phyloP scores from a whole-genome alignment of 2,329 filamentous ascomycete species.

The Ophiostoma sp. region DNA sequence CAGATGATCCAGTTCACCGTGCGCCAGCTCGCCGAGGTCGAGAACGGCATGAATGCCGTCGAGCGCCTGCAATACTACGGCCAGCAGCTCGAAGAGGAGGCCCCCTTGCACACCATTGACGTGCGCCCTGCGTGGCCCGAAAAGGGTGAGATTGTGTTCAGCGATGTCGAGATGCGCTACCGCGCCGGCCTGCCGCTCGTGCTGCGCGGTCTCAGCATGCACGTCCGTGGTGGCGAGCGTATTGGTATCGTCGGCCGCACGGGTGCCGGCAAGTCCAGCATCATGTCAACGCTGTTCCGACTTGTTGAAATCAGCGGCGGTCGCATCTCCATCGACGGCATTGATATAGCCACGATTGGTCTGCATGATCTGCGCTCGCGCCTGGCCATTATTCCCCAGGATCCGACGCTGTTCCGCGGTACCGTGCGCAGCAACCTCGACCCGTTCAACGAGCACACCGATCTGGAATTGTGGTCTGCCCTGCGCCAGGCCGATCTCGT shows the following conservation, averaged over 20 bases:
- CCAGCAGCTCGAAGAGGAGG: slow-evolving; percentile 79
- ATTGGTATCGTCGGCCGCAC: slow-evolving; percentile 78
- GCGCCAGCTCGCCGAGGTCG: slow-evolving; percentile 86
- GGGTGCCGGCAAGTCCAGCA: slow-evolving; percentile 75
- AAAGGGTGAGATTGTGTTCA: slow-evolving; percentile 72
- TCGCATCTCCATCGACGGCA: slow-evolving; percentile 58
- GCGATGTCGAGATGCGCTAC: slow-evolving; percentile 74
- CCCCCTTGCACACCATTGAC: slow-evolving; percentile 69
- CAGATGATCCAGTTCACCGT: slow-evolving; percentile 96
- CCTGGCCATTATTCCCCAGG: slow-evolving; percentile 77
- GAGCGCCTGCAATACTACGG: slow-evolving; percentile 90
- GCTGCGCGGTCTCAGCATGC: slow-evolving; percentile 63
- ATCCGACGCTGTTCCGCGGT: slow-evolving; percentile 75
- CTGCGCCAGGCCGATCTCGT: slow-evolving; percentile 70
- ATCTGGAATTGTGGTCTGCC: slow-evolving; percentile 71
- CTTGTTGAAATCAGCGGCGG: slow-evolving; percentile 61
- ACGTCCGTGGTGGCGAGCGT: slow-evolving; percentile 68
- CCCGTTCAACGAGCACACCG: slow-evolving; percentile 71
- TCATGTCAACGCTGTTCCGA: slow-evolving; percentile 78
- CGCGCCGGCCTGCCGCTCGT: slow-evolving; percentile 66
- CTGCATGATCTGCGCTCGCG: slow-evolving; percentile 70
- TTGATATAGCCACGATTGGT: slow-evolving; percentile 67
- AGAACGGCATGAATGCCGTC: slow-evolving; percentile 97
- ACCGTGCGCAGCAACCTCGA: slow-evolving; percentile 76
- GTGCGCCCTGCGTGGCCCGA: slow-evolving; percentile 77